Conservation (phyloP, 2,329 filamentous ascomycete species). For the Cephalotrichum gorgonifer region DNA sequence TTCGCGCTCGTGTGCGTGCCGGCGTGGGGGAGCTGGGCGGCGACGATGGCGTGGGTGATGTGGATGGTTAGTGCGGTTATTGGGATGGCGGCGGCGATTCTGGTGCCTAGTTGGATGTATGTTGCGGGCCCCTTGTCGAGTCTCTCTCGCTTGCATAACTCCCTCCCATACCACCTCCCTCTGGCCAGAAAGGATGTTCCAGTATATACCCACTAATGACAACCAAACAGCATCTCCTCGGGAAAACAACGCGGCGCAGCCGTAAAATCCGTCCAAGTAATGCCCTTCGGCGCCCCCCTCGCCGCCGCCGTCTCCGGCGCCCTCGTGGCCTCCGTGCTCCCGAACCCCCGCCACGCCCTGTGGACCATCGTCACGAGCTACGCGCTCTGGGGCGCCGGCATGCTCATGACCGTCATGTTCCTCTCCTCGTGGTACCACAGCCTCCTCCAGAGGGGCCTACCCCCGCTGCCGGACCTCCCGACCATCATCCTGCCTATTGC, state of each 20-base stretch:
- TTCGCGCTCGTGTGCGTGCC: constrained; percentile 43
- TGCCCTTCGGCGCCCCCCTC: constrained; percentile 52
- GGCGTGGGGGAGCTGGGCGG: constrained; percentile 44
- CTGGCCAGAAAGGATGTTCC: no score
- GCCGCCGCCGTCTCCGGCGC: constrained; percentile 36
- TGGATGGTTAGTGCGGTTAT: constrained; percentile 42
- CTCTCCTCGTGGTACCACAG: constrained; percentile 53
- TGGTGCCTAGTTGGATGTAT: constrained; percentile 25
- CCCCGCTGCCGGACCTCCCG: not conserved
- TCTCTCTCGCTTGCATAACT: no score
- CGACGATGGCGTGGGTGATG: constrained; percentile 36
- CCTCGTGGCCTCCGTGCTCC: constrained; percentile 34
- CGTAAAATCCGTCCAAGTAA: constrained; percentile 49
- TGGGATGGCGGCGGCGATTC: constrained; percentile 33
- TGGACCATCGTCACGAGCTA: constrained; percentile 48
- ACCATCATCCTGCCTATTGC: not conserved
- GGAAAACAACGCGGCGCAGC: constrained; percentile 26
- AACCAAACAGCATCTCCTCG: constrained; percentile 28
- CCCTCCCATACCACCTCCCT: not conserved
- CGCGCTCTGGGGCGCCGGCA: constrained; percentile 50
- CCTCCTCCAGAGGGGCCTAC: constrained; percentile 17
- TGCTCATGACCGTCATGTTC: constrained; percentile 38
- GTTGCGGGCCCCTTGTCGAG: no score
- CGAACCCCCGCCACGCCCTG: constrained; percentile 38
- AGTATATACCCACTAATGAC: not conserved